Evolutionary conservation across 2,329 filamentous ascomycete genomes (phyloP).

Genomic region (Aquanectria penicillioides): DNA sequence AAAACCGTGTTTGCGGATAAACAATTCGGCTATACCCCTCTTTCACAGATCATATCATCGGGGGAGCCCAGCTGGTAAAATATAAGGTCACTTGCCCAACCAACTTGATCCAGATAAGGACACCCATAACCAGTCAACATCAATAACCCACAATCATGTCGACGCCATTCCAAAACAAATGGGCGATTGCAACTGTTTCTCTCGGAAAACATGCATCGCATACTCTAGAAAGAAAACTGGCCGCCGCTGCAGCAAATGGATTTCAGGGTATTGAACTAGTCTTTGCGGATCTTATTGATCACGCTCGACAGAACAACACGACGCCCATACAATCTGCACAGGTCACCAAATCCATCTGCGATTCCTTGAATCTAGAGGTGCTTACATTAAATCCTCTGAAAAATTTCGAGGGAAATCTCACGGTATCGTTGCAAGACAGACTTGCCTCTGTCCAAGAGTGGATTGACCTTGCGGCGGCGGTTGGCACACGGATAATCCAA

Average conservation of each 20-base stretch:
- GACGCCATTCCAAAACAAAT: background rate
- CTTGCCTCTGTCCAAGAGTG: background rate
- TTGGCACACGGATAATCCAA: background rate
- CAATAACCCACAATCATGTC: background rate
- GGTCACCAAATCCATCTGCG: background rate
- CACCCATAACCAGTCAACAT: background rate
- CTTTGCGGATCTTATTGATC: background rate
- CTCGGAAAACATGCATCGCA: background rate
- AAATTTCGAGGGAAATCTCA: background rate
- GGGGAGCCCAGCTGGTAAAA: too few species aligned
- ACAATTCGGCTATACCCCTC: background rate
- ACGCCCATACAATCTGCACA: background rate
- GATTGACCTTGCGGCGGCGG: background rate
- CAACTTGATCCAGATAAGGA: too few species aligned
- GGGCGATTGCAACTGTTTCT: background rate
- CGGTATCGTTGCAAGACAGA: background rate
- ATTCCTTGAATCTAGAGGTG: background rate
- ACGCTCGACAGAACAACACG: background rate
- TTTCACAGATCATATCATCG: too few species aligned
- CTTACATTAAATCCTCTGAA: background rate
- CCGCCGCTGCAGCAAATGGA: background rate
- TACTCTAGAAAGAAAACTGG: background rate
- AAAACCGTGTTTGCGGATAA: too few species aligned
- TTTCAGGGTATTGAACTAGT: background rate
- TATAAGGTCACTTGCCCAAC: too few species aligned